Base-by-base conservation (phyloP, 2,329 filamentous ascomycete species). In the Beauveria caledonica region DNA sequence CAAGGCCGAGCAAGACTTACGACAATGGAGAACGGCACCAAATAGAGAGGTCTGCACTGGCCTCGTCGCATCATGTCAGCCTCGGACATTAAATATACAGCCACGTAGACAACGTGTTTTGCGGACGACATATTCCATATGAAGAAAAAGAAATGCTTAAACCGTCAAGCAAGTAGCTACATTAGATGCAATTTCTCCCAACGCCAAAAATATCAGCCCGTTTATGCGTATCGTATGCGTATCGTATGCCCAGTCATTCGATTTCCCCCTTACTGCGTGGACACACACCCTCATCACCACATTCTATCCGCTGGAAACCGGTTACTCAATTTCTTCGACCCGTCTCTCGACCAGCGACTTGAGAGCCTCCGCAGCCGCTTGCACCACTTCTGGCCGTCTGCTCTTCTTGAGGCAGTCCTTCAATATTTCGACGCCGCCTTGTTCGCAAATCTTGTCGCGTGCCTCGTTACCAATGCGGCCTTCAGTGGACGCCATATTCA, bases 351-450 rank as follows among this genome's bases (percentile, higher is more conserved):
- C 69, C 63, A 92, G 67, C 60, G 81, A 76, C 76, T 92, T 92
- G 68, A 96, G 70, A 1, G 87, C 87, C 68, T 90, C 84, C 5
- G 91, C 85, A 0, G 86, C 86, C 17, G 87, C 77, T 67, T 88
- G 82, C 54, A 96, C 69, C 25, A 96, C 86, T 64, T 89, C 86
- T 7, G 84, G 79, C 62, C 85, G 84, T 62, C 85, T 80, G 52
- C 84, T 87, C 72, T 84, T 85, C 76, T 86, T 88, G 50, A 92
- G 76, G 65, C 86, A 86, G 53, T 82, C 80, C 67, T 86, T 92
- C 62, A 97, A 70, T 3, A 83, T 76, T 61, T 90, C 85, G 2
- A 89, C 76, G 0, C 86, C 91, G 6, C 81, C 82, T 53, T 81
- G 83, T 11, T 78, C 78, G 66, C 81, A 84, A 48, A 92, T 73